Base-by-base conservation (phyloP, 257 asterid genomes). In the Cruciata laevipes region DNA sequence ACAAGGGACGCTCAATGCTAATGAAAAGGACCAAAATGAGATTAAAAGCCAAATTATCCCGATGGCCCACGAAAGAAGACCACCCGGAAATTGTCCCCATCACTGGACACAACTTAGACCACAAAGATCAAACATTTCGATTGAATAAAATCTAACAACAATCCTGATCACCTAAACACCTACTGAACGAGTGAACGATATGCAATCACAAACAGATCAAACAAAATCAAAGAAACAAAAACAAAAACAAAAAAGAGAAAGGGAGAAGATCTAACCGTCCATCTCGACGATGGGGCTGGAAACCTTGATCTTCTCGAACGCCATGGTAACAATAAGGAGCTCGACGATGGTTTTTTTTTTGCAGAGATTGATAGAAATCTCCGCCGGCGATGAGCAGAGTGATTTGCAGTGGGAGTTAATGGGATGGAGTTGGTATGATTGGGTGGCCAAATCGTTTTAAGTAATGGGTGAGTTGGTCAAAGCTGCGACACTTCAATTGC, bases 251-350 rank as follows among this genome's bases (percentile, higher is more conserved):
- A 10, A 4, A 0, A 18, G 20, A 14, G 2, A n/a, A 61, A 9
- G 51, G 42, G 62, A 32, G 65, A 79, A 67, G 80, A 83, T 84
- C 97, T 87, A 49, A 89, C 98, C 98, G 70, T 93, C 98, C 97
- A 93, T 93, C 84, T 93, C 98, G 20, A 93, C 98, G 83, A 93
- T 86, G 89, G 97, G 97, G 75, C 85, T 93, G 81, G 83, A 85
- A 76, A 93, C 97, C 85, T 88, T 87, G 88, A 89, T 93, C 97
- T 89, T 93, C 17, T 88, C 85, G 75, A 80, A 77, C 13, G 84
- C 94, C 98, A 93, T 92, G 23, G 20, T 14, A 13, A 7, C 57
- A 56, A 25, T 21, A 0, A 40, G 33, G 27, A 69, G 33, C 21
- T 57, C 49, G 70, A 23, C 25, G 60, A 21, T 16, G 27, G 42